Evolutionary conservation across 1,284 basidiomycete genomes (phyloP).

Genomic region (Malassezia equina): DNA sequence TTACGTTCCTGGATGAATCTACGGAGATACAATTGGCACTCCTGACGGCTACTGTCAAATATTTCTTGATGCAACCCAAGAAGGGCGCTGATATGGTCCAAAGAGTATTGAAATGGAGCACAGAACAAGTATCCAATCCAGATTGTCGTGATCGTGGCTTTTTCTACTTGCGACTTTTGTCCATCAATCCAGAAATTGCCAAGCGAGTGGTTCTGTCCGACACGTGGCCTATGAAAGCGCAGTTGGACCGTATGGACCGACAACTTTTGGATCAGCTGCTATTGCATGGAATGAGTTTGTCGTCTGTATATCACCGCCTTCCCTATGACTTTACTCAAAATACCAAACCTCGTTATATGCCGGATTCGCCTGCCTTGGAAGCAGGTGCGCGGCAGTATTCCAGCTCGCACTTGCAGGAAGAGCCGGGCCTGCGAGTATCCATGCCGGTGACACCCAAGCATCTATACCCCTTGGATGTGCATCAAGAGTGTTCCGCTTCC

Average conservation of each 20-base stretch:
- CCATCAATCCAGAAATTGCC: slow-evolving; percentile 80
- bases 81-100: slow-evolving; percentile 81
- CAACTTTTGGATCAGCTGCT: slow-evolving; percentile 42
- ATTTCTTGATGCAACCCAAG: slow-evolving; percentile 90
- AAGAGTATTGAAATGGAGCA: slow-evolving; percentile 90
- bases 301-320: slow-evolving; percentile 37
- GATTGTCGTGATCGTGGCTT: slow-evolving; percentile 93
- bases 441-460: neutral
- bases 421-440: neutral
- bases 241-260: slow-evolving; percentile 79
- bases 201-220: slow-evolving; percentile 80
- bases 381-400: slow-evolving; percentile 29
- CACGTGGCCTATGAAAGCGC: slow-evolving; percentile 93
- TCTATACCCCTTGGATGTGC: neutral
- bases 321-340: slow-evolving; percentile 40
- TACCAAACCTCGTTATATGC: slow-evolving; percentile 32
- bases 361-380: slow-evolving; percentile 34
- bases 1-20: slow-evolving; percentile 85
- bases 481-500: neutral
- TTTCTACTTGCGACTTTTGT: slow-evolving; percentile 98
- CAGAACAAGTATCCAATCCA: slow-evolving; percentile 93
- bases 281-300: slow-evolving; percentile 36
- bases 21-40: slow-evolving; percentile 89
- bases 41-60: slow-evolving; percentile 86
- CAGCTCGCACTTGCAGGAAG: slow-evolving; percentile 27